Evolutionary conservation across 441 rosid species (phyloP).

Genomic region (Syzygium malaccense): DNA sequence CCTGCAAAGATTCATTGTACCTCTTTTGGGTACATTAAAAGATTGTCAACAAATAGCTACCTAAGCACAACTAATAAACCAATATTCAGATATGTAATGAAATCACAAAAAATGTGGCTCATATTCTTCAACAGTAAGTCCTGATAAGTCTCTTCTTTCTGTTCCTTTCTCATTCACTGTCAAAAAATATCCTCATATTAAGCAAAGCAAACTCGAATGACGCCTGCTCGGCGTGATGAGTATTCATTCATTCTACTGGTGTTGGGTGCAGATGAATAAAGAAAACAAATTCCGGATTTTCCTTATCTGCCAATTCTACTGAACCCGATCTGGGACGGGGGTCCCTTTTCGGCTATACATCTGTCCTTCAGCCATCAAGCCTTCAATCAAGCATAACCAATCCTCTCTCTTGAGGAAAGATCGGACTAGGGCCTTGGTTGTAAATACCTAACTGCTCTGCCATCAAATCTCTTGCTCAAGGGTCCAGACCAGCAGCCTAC

Average conservation of each 20-base stretch:
- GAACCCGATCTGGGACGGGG: not conserved
- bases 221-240: not conserved
- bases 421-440: not conserved
- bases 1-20: not conserved
- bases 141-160: too few species aligned
- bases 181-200: not conserved
- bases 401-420: not conserved
- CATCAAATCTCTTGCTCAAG: too few species aligned
- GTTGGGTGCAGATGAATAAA: not conserved
- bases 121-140: too few species aligned
- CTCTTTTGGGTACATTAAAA: too few species aligned
- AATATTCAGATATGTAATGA: too few species aligned
- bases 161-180: not conserved
- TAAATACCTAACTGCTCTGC: too few species aligned
- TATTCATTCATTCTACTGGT: too few species aligned
- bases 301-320: not conserved
- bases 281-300: not conserved
- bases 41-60: too few species aligned
- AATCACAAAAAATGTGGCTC: too few species aligned
- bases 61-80: too few species aligned
- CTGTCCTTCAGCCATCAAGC: not conserved
- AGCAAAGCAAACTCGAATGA: not conserved
- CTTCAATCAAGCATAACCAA: not conserved
- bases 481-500: too few species aligned
- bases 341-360: not conserved